Base-by-base conservation (phyloP, 176 grass and related monocot species). In the Aegilops longissima region DNA sequence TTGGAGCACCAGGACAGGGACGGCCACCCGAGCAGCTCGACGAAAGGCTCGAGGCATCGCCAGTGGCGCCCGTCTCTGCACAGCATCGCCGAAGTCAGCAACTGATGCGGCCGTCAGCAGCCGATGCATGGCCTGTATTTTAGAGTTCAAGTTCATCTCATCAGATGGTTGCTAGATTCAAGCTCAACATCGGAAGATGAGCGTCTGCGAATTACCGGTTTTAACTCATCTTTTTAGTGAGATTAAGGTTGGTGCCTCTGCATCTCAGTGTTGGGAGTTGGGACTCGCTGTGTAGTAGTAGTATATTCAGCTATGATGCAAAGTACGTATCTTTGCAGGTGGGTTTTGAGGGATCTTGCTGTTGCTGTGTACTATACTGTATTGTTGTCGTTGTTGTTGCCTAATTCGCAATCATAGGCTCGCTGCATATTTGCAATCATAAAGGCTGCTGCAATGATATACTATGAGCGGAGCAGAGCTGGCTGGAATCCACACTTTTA, bases 61-160 rank as follows among this genome's bases (percentile, higher is more conserved):
- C 90, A 97, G 4, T 97, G 94, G 94, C 92, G 90, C 66, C 94
- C 94, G 14, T 97, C 94, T 3, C 90, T 97, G 79, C 79, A 94
- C 74, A 97, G 94, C 82, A 97, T 97, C 23, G 89, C 90, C 61
- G 94, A 97, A 88, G 85, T 83, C 33, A 93, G 85, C 14, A 87
- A 62, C 84, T 83, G 66, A 87, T n/a, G 11, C 20, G 49, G 66
- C 58, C 42, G 12, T 17, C 70, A 23, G 23, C 62, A 36, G 83
- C 62, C 21, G 62, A 40, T 42, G 80, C 27, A 33, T 79, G 76
- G 8, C 78, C 66, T 73, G 42, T 56, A 1, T 75, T 81, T 40
- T 51, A 51, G 70, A 39, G 71, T 30, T 14, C 77, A n/a, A 76
- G 70, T 69, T 81, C 77, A 45, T 77, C 59, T 85, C 77, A 45